A percentile compares a stretch with the other conserved stretches of the same genome.
These are phyloP conservation scores for Warburgia ugandensis DNA, from an alignment of 164 flowering plant genomes.

Conservation along the genomic window DNA sequence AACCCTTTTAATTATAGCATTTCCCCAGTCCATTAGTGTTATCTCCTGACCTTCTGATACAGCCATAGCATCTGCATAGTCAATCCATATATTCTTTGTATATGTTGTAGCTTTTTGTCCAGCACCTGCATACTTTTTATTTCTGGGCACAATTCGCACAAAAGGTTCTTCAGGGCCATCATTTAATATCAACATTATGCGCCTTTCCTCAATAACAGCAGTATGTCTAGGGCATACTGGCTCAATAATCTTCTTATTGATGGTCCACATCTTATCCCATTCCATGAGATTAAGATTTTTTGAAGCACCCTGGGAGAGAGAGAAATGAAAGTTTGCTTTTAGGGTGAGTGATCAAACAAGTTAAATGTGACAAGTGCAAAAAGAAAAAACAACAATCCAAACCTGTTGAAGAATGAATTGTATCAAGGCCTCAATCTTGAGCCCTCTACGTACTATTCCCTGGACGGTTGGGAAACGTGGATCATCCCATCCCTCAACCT, in stretches of 20 bases:
- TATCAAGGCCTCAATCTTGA: conserved; percentile 78
- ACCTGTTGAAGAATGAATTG: conserved; percentile 95
- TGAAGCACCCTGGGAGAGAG: conserved; percentile 71
- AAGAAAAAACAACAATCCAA: no score
- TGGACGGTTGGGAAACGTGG: conserved; percentile 95
- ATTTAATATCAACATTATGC: conserved; percentile 52
- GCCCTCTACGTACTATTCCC: conserved; percentile 91
- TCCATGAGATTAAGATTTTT: conserved; percentile 97
- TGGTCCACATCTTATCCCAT: conserved; percentile 97
- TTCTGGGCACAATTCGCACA: conserved; percentile 73
- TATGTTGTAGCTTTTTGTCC: conserved; percentile 77
- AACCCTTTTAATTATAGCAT: conserved; percentile 72
- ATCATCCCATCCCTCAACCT: conserved; percentile 99
- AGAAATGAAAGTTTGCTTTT: not conserved
- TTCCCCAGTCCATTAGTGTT: conserved; percentile 96
- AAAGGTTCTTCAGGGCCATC: conserved; percentile 82
- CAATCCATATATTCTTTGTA: conserved; percentile 75
- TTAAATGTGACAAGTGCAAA: no score
- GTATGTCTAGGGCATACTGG: conserved; percentile 97
- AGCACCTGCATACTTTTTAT: conserved; percentile 80
- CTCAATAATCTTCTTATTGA: conserved; percentile 89
- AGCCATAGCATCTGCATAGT: conserved; percentile 57
- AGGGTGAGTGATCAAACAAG: no score
- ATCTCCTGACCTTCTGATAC: conserved; percentile 69
- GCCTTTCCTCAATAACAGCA: conserved; percentile 63